These are phyloP conservation scores for Malbranchea zuffiana DNA, from an alignment of 2,329 filamentous ascomycete genomes.

Conservation along the genomic window DNA sequence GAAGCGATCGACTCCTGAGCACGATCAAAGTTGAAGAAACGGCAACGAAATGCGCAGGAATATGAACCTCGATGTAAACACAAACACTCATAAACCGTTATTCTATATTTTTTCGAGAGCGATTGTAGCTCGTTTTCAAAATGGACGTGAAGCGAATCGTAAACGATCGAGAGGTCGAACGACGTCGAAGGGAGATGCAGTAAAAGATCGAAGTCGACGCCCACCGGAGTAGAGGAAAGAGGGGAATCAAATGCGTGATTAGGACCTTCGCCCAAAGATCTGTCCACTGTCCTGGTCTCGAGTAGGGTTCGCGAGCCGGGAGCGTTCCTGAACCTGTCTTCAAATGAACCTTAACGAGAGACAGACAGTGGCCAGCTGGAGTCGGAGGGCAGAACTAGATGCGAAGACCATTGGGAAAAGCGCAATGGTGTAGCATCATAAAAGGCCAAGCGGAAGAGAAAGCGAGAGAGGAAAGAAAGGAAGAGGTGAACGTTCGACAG, in stretches of 20 bases:
- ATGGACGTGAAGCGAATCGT: no score
- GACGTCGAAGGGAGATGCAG: no score
- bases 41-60: background rate
- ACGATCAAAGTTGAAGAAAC: background rate
- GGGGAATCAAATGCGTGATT: no score
- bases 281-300: no score
- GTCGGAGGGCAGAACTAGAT: slow-evolving; percentile 7
- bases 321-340: slow-evolving; percentile 8
- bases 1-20: background rate
- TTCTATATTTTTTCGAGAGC: no score
- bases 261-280: no score
- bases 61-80: background rate
- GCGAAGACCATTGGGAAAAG: slow-evolving; percentile 8
- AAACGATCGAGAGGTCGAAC: slow-evolving; percentile 4
- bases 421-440: slow-evolving; percentile 4
- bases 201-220: no score
- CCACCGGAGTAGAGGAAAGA: no score
- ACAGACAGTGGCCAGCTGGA: slow-evolving; percentile 3
- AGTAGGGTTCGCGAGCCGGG: no score
- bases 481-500: slow-evolving; percentile 1
- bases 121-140: no score
- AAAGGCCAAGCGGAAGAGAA: background rate
- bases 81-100: no score
- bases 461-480: background rate
- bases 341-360: slow-evolving; percentile 2